Evolutionary conservation across 2,329 filamentous ascomycete species (phyloP), one percentile per base, ranked within the genome.

Genomic region (Orbilia oligospora): DNA sequence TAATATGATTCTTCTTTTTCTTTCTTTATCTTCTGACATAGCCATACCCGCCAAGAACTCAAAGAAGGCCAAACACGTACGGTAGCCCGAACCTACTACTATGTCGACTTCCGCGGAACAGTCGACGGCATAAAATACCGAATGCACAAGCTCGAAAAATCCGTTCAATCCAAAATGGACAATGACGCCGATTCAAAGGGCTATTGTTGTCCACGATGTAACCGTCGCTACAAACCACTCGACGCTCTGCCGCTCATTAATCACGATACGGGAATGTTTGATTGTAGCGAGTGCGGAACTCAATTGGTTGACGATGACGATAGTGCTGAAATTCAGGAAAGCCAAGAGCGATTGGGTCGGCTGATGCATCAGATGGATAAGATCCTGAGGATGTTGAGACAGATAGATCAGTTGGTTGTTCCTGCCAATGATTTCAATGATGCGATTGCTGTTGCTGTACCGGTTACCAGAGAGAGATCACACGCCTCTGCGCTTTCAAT

Each of bases 41-140:
- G 89, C 82, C 91, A 91, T 84, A 90, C 91, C 36, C 91, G 93
- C 78, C 89, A 91, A 63, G 94, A 97, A 84, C 86, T 92, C 70
- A 91, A 91, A 81, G 92, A 94, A 83, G 93, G 93, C 65, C 92
- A 94, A 76, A 91, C 92, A 73, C 91, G 94, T 66, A 92, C 93
- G 4, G 91, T 92, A 81, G 94, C 92, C 83, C 90, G 93, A 82
- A 97, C 95, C 80, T 99, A 97, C 88, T 99, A 97, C 86, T 99
- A 93, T 85, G 95, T 99, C 84, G 94, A 97, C 84, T 97, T 97
- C 83, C 93, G 96, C 76, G 92, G 93, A 73, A 93, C 95, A 41
- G 93, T 99, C 83, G 96, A 99, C 85, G 93, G 93, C 61, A 97
- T 97, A 85, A 99, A 99, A 85, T 99, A 95, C 83, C 91, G 91